Conservation (phyloP, 805 yeast species). For the Cyberlindnera mississippiensis region DNA sequence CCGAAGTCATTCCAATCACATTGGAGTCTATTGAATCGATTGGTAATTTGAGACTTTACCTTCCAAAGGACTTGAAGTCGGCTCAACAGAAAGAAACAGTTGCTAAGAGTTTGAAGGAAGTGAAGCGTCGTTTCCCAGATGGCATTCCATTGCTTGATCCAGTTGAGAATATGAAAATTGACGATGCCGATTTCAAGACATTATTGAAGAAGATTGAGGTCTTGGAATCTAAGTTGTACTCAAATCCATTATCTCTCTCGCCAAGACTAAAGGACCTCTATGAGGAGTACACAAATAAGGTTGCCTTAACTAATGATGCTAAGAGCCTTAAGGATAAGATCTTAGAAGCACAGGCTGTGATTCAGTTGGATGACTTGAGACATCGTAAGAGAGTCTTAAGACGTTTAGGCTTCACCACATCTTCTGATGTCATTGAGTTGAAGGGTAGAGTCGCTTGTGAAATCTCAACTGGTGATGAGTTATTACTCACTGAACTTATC, state of each 20-base stretch:
- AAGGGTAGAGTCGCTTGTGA: slow-evolving; percentile 98
- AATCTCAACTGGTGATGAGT: slow-evolving; percentile 83
- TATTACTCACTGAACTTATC: slow-evolving; percentile 82
- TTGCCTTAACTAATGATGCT: slow-evolving; percentile 55
- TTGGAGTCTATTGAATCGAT: slow-evolving; percentile 69
- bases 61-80: slow-evolving; percentile 73
- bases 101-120: slow-evolving; percentile 72
- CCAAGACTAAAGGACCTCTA: slow-evolving; percentile 60
- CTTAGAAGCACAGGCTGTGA: slow-evolving; percentile 80
- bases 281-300: slow-evolving; percentile 60
- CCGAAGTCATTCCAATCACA: slow-evolving; percentile 82
- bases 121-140: slow-evolving; percentile 78
- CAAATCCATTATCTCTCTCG: slow-evolving; percentile 65
- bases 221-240: slow-evolving; percentile 64
- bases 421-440: slow-evolving; percentile 84
- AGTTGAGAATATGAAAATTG: slow-evolving; percentile 86
- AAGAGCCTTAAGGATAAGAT: slow-evolving; percentile 61
- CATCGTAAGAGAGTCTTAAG: slow-evolving; percentile 91
- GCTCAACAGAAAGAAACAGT: slow-evolving; percentile 56
- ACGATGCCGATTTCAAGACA: slow-evolving; percentile 69
- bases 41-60: slow-evolving; percentile 73
- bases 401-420: slow-evolving; percentile 84
- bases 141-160: slow-evolving; percentile 94
- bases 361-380: slow-evolving; percentile 90
- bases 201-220: slow-evolving; percentile 77